These are phyloP conservation scores for Cladophialophora yegresii DNA, from an alignment of 2,329 filamentous ascomycete species.

Conservation along the genomic window DNA sequence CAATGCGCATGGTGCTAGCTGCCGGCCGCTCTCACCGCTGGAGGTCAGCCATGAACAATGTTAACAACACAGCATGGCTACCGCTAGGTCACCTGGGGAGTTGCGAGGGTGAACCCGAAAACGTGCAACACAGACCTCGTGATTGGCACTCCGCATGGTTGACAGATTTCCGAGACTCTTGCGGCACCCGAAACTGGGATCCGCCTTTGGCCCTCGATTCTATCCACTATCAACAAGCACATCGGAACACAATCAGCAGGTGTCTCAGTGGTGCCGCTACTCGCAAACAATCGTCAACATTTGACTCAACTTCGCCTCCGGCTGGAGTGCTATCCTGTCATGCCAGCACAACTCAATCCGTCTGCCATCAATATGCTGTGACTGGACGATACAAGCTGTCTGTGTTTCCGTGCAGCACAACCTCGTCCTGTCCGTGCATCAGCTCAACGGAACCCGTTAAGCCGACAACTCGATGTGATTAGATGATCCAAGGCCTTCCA, in stretches of 20 bases:
- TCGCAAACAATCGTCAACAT: background rate
- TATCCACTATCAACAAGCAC: background rate
- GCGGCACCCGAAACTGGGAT: slow-evolving; percentile 15
- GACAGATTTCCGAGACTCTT: slow-evolving; percentile 28
- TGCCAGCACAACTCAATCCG: background rate
- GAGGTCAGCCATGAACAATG: background rate
- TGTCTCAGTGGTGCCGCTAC: background rate
- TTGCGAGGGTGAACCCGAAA: background rate
- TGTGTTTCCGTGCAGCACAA: background rate
- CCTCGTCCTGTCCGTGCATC: slow-evolving; percentile 2
- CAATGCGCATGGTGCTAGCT: background rate
- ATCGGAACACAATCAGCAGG: background rate
- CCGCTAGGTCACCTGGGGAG: background rate
- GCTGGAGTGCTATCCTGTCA: background rate
- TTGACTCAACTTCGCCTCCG: background rate
- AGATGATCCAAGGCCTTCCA: slow-evolving; percentile 15
- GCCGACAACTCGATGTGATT: background rate
- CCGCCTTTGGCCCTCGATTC: slow-evolving; percentile 1
- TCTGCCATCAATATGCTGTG: background rate
- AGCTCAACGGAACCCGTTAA: background rate
- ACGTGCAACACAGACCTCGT: slow-evolving; percentile 28
- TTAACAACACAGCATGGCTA: background rate
- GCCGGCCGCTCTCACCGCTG: background rate
- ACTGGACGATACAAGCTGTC: slow-evolving; percentile 17
- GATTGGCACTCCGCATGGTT: slow-evolving; percentile 34